Evolutionary conservation across 75 land plant genomes (phyloP), one percentile per base, ranked within the genome.

Genomic region (Adiantum capillusveneris): DNA sequence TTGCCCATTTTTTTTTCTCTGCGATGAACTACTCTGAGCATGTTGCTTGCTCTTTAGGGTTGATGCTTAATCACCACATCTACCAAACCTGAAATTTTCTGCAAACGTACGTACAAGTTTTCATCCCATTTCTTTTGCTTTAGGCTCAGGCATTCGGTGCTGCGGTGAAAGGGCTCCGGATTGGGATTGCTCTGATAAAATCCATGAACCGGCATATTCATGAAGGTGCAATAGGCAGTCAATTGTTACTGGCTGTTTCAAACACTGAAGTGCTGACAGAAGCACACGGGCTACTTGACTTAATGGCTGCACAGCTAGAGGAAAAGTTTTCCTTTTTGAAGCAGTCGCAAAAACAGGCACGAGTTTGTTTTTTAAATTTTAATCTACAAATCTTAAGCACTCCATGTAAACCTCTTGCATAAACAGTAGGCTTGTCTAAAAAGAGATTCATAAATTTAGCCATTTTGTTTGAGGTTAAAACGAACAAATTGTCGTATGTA

Each of bases 91-190:
- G n/a, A n/a, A n/a, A n/a, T n/a, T n/a, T 34, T 3, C 37, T 34
- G 37, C 37, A 34, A 9, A 34, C 9, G 37, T 5, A 9, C 9
- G 37, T 34, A 34, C 37, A 34, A 5, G 37, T 34, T 34, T 46
- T 1, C 64, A 37, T 68, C 29, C 30, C 2, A n/a, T 29, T 0
- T 31, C 65, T 16, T 49, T 55, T 63, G 2, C 25, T 28, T 44
- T 62, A 86, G 90, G 84, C 83, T n/a, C 80, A 72, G 69, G 70
- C 69, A 26, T 79, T 86, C 61, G 71, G 74, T 12, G 65, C 74
- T 49, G 82, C 84, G 45, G 75, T 89, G 22, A 80, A 78, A 76
- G 95, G 86, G n/a, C 65, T 85, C 25, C 65, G 75, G 17, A 19
- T 34, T 65, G 89, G 75, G 24, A 52, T 89, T 17, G 79, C 80